phyloP scores from a whole-genome alignment of 306 rosid genomes.

The Morella rubra region DNA sequence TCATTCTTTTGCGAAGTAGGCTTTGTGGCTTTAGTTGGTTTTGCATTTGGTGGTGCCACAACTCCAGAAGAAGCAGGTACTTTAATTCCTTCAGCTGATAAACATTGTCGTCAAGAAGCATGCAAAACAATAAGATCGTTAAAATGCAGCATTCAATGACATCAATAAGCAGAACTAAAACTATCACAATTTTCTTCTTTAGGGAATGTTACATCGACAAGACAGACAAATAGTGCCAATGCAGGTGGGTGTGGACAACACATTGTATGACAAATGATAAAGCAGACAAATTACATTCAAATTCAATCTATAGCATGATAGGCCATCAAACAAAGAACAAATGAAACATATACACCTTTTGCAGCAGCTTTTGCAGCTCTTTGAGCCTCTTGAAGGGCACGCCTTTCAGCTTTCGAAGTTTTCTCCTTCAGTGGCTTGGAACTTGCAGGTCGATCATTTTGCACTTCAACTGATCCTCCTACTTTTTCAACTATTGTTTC shows the following conservation, averaged over 20 bases:
- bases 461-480: slow-evolving; percentile 36
- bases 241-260: background rate
- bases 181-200: background rate
- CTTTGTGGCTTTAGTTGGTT: slow-evolving; percentile 44
- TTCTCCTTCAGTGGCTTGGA: slow-evolving; percentile 53
- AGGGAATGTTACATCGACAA: background rate
- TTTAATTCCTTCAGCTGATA: slow-evolving; percentile 47
- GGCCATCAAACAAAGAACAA: slow-evolving; percentile 17
- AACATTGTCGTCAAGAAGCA: slow-evolving; percentile 14
- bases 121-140: slow-evolving; percentile 24
- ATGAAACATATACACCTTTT: slow-evolving; percentile 41
- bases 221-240: background rate
- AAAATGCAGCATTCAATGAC: background rate
- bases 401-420: slow-evolving; percentile 57
- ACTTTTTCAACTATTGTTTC: slow-evolving; percentile 41
- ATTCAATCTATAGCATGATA: slow-evolving; percentile 6
- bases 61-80: slow-evolving; percentile 37
- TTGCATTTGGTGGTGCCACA: slow-evolving; percentile 28
- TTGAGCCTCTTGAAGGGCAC: slow-evolving; percentile 65
- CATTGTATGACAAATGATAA: background rate
- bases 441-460: slow-evolving; percentile 34
- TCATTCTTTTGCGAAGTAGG: slow-evolving; percentile 41
- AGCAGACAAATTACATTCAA: slow-evolving; percentile 1
- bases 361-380: slow-evolving; percentile 62
- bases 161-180: background rate